phyloP scores from a whole-genome alignment of 2,329 filamentous ascomycete species.

The Pseudocercospora fijiensis region DNA sequence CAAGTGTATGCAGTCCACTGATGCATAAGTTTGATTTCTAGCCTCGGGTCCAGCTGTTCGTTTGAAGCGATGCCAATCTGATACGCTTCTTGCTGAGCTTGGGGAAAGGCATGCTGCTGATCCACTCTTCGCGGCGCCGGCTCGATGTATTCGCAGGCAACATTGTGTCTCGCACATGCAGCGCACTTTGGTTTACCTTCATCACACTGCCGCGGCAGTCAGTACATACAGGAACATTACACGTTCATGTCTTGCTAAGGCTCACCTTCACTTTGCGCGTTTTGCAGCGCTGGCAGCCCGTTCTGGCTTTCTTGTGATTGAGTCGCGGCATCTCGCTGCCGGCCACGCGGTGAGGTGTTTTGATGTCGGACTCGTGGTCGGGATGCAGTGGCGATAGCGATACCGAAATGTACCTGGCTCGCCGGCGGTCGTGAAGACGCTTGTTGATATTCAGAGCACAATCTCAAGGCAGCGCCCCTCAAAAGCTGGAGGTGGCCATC shows the following conservation, averaged over 20 bases:
- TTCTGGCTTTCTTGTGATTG: conserved; percentile 27
- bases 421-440: background rate
- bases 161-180: conserved; percentile 29
- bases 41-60: conserved; percentile 15
- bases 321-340: conserved; percentile 25
- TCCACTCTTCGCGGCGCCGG: conserved; percentile 21
- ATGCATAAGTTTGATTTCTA: conserved; percentile 33
- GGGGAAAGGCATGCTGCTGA: background rate
- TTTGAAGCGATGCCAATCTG: background rate
- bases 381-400: conserved; percentile 11
- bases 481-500: background rate
- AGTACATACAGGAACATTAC: background rate
- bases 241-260: background rate
- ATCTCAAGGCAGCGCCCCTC: background rate
- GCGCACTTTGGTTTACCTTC: conserved; percentile 28
- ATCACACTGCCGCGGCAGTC: conserved; percentile 24
- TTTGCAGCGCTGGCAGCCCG: conserved; percentile 30
- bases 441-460: background rate
- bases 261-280: conserved; percentile 28
- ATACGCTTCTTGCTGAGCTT: background rate
- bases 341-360: background rate
- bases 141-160: conserved; percentile 29
- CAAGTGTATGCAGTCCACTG: conserved; percentile 31
- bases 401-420: background rate
- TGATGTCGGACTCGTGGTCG: conserved; percentile 11